Evolutionary conservation across 495 filamentous ascomycete species (phyloP).

Genomic region (Barbatosphaeria neglecta): DNA sequence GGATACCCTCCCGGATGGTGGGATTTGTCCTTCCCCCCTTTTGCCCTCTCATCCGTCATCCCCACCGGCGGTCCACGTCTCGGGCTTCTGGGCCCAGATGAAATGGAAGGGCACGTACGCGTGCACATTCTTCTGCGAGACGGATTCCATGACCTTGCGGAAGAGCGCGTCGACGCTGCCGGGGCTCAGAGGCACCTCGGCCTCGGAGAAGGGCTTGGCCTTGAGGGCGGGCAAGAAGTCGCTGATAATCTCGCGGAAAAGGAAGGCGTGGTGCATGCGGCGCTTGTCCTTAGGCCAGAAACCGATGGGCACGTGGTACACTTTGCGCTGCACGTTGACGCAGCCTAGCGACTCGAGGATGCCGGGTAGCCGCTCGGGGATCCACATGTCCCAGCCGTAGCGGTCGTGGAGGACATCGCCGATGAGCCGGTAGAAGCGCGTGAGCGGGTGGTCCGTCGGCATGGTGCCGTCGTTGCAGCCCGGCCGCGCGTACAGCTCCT

Average conservation of each 20-base stretch:
- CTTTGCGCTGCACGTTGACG: slow-evolving; percentile 35
- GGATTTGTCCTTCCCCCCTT: too few relatives aligned
- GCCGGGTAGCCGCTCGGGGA: slow-evolving; percentile 24
- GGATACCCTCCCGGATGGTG: too few relatives aligned
- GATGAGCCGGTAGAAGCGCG: slow-evolving; percentile 23
- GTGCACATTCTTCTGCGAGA: slow-evolving; percentile 23
- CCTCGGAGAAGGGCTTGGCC: slow-evolving; percentile 40
- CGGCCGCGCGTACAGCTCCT: slow-evolving; percentile 41
- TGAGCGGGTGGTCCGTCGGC: slow-evolving; percentile 30
- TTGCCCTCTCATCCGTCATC: too few relatives aligned
- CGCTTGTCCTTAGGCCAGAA: slow-evolving; percentile 43
- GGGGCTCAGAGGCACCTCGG: slow-evolving; percentile 21
- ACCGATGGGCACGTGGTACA: slow-evolving; percentile 49
- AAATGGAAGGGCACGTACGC: slow-evolving; percentile 29
- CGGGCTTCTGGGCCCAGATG: slow-evolving; percentile 31
- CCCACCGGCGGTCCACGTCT: too few relatives aligned
- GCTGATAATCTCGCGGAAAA: slow-evolving; percentile 35
- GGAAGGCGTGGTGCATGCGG: slow-evolving; percentile 40
- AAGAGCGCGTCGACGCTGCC: slow-evolving; percentile 23
- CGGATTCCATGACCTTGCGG: slow-evolving; percentile 11
- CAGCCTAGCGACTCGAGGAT: slow-evolving; percentile 36
- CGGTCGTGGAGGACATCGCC: slow-evolving; percentile 14
- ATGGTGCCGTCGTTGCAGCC: slow-evolving; percentile 42
- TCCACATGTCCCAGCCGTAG: slow-evolving; percentile 33
- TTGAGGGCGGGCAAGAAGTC: slow-evolving; percentile 44